These are phyloP conservation scores for Lactarius vividus DNA, from an alignment of 768 basidiomycete species.

Conservation along the genomic window DNA sequence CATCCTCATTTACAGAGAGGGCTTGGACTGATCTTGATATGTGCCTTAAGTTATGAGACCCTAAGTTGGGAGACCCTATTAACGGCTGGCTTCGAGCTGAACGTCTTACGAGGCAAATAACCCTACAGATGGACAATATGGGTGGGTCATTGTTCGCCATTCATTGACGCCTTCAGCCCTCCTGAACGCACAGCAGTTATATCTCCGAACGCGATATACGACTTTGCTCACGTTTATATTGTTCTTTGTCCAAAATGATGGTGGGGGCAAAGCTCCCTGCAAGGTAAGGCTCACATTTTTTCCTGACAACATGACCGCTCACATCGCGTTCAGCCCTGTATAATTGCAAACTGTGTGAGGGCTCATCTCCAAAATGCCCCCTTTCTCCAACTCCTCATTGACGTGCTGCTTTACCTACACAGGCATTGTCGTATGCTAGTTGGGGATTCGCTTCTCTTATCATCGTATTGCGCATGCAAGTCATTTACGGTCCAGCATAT, in stretches of 20 bases:
- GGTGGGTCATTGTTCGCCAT: background rate
- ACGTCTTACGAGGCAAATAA: slow-evolving; percentile 6
- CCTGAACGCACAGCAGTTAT: background rate
- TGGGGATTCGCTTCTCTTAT: slow-evolving; percentile 5
- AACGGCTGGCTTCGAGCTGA: background rate
- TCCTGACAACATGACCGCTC: background rate
- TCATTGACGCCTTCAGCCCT: background rate
- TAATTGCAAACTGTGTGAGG: background rate
- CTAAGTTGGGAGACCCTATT: background rate
- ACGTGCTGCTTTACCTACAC: background rate
- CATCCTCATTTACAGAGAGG: background rate
- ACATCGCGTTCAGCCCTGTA: background rate
- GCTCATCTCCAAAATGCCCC: background rate
- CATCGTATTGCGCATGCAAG: slow-evolving; percentile 5
- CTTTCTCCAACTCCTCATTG: background rate
- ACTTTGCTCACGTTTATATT: background rate
- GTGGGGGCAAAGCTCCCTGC: background rate
- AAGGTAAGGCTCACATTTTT: background rate
- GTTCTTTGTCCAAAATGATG: background rate
- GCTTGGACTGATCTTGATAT: background rate
- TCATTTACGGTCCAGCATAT: background rate
- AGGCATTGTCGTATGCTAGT: background rate
- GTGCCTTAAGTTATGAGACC: too few species aligned
- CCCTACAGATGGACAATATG: slow-evolving; percentile 7
- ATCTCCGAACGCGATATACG: background rate